Percentiles rank a stretch among this genome's conserved stretches.
Evolutionary conservation across 2,329 filamentous ascomycete species (phyloP).

Genomic region (Aspergillus sp.): DNA sequence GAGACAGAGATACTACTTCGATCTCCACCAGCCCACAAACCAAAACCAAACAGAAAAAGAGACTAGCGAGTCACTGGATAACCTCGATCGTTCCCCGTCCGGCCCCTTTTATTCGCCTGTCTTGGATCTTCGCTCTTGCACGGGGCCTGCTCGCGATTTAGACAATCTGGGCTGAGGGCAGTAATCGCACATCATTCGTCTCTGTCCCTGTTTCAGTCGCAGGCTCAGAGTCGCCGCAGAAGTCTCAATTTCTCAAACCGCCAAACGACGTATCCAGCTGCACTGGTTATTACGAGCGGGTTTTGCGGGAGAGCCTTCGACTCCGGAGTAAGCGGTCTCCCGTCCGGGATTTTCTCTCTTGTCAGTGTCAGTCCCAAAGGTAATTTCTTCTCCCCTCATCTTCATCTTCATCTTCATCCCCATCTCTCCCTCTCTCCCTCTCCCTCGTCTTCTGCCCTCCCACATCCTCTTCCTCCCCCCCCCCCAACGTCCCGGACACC

Average conservation of each 20-base stretch:
- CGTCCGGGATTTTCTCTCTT: conserved; percentile 18
- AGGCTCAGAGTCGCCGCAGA: not conserved
- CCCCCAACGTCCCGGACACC: conserved; percentile 2
- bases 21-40: conserved; percentile 2
- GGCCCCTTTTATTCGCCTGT: conserved; percentile 18
- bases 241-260: not conserved
- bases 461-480: conserved; percentile 7
- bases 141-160: not conserved
- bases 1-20: not conserved
- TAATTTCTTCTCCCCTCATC: conserved; percentile 8
- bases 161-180: not conserved
- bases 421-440: conserved; percentile 8
- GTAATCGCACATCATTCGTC: not conserved
- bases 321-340: conserved; percentile 14
- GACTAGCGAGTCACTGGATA: conserved; percentile 13
- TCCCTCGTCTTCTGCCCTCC: conserved; percentile 14
- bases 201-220: not conserved
- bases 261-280: not conserved
- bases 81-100: conserved; percentile 12
- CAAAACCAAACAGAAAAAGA: conserved; percentile 7
- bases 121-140: not conserved
- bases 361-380: conserved; percentile 5
- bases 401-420: conserved; percentile 14
- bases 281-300: not conserved
- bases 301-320: conserved; percentile 8